Percentiles rank a stretch among this genome's conserved stretches.
Conservation (phyloP, 2,329 filamentous ascomycete species). For the Fusarium piperis region DNA sequence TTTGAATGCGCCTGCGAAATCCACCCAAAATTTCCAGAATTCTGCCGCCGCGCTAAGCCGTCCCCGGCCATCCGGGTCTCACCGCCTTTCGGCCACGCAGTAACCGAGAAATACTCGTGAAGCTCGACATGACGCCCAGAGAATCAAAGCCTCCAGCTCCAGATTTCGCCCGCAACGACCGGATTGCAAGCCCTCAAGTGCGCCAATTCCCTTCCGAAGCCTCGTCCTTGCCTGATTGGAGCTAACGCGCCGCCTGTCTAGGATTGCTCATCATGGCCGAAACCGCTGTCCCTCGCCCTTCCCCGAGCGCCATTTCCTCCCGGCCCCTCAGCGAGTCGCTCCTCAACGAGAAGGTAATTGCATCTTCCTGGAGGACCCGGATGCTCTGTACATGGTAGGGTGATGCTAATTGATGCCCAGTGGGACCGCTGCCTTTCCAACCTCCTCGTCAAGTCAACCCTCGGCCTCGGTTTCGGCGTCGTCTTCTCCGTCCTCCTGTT, state of each 20-base stretch:
- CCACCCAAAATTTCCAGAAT: slow-evolving; percentile 55
- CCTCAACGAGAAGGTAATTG: slow-evolving; percentile 94
- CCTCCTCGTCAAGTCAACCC: slow-evolving; percentile 93
- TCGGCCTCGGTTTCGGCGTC: slow-evolving; percentile 96
- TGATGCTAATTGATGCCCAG: slow-evolving; percentile 58
- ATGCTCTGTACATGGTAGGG: not conserved
- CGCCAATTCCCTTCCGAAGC: slow-evolving; percentile 30
- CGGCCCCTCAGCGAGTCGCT: slow-evolving; percentile 96
- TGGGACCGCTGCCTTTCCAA: slow-evolving; percentile 99
- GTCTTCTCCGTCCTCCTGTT: slow-evolving; percentile 98
- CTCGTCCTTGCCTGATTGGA: slow-evolving; percentile 12
- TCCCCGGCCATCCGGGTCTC: slow-evolving; percentile 40
- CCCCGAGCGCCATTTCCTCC: slow-evolving; percentile 73
- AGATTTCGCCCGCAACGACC: slow-evolving; percentile 33
- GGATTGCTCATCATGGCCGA: slow-evolving; percentile 61
- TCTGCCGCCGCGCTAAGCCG: slow-evolving; percentile 52
- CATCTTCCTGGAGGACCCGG: not conserved
- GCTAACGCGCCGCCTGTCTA: slow-evolving; percentile 30
- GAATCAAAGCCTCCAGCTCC: slow-evolving; percentile 43
- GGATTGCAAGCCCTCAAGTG: slow-evolving; percentile 36
- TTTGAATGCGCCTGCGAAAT: slow-evolving; percentile 37
- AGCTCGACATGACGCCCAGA: slow-evolving; percentile 48
- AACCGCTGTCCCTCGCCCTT: slow-evolving; percentile 57
- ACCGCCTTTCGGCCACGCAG: slow-evolving; percentile 56
- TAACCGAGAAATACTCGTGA: slow-evolving; percentile 52